Base-by-base conservation (phyloP, 192 early-diverging fungal species). In the Lobulomyces angularis region DNA sequence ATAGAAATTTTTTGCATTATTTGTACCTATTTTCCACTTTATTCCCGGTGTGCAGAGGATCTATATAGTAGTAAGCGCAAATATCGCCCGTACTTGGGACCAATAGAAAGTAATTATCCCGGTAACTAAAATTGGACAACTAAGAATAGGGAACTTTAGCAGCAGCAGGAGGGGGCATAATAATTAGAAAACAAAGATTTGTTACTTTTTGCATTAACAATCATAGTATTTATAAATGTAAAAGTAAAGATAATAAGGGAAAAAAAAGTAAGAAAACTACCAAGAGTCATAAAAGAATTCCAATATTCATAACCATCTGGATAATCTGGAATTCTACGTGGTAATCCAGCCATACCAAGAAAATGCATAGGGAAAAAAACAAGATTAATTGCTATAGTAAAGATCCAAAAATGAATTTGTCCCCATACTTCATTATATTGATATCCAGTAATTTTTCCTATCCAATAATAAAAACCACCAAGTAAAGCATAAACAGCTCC, bases 401-500 rank as follows among this genome's bases (percentile, higher is more conserved):
- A 59, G n/a, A 59, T 28, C 26, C 34, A 25, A 53, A 63, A 52
- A 30, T 62, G 59, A 57, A 59, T 61, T 56, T 56, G 24, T 54
- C 37, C 57, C 36, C 34, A 62, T 59, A 55, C 56, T 59, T 59
- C 57, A 64, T 35, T 57, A 23, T 60, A 60, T 22, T 63, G 59
- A 41, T 63, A 59, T 56, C 57, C 57, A 24, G 49, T 33, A 59
- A 59, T 59, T 46, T 46, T 59, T 45, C 59, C 57, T 14, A 62
- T 37, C 57, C 65, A 64, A 50, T 69, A 62, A 56, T 62, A 62
- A 36, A 69, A 73, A 45, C 57, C 70, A 52, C 69, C 70, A 60
- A 73, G 73, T 73, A 73, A 64, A 64, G 64, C 65, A 47, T 59
- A 73, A 57, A 73, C 70, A 35, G 70, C 70, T 64, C 70, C 70